phyloP scores from a whole-genome alignment of 768 basidiomycete species.

The Suillus spraguei region DNA sequence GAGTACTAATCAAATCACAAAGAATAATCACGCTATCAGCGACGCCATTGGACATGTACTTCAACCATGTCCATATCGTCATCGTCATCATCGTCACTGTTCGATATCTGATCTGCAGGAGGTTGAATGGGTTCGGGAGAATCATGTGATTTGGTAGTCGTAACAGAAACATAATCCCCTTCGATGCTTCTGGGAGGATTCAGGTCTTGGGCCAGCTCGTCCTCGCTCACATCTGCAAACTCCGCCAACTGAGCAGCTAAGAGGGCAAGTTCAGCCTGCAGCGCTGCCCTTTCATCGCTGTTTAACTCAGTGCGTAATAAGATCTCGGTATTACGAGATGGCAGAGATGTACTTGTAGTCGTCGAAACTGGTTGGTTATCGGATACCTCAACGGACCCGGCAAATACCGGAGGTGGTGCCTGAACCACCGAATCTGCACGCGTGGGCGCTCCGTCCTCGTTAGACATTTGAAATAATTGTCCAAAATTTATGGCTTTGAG shows the following conservation, averaged over 20 bases:
- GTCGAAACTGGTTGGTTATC: slow-evolving; percentile 12
- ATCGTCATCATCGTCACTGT: slow-evolving; percentile 16
- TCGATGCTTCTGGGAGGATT: slow-evolving; percentile 13
- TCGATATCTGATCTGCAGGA: neutral
- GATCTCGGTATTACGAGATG: slow-evolving; percentile 13
- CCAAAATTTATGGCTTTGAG: slow-evolving; percentile 78
- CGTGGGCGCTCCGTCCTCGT: slow-evolving; percentile 23
- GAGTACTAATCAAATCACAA: neutral
- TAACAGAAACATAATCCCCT: neutral
- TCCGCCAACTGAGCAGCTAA: slow-evolving; percentile 74
- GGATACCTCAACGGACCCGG: neutral
- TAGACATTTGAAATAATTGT: slow-evolving; percentile 45
- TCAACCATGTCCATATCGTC: slow-evolving; percentile 33
- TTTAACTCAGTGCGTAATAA: slow-evolving; percentile 29
- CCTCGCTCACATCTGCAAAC: slow-evolving; percentile 49
- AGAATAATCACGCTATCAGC: slow-evolving; percentile 18
- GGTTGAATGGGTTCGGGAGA: neutral
- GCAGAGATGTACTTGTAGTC: slow-evolving; percentile 3
- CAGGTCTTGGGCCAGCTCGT: slow-evolving; percentile 31
- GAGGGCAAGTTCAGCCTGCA: slow-evolving; percentile 75
- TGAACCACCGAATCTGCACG: slow-evolving; percentile 9
- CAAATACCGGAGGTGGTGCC: neutral
- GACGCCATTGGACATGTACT: slow-evolving; percentile 22
- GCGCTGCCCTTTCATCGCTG: slow-evolving; percentile 57
- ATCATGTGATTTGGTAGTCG: slow-evolving; percentile 1